A percentile compares a stretch with the other conserved stretches of the same genome.
phyloP scores from a whole-genome alignment of 2,329 filamentous ascomycete species.

The Talaromyces amestolkiae region DNA sequence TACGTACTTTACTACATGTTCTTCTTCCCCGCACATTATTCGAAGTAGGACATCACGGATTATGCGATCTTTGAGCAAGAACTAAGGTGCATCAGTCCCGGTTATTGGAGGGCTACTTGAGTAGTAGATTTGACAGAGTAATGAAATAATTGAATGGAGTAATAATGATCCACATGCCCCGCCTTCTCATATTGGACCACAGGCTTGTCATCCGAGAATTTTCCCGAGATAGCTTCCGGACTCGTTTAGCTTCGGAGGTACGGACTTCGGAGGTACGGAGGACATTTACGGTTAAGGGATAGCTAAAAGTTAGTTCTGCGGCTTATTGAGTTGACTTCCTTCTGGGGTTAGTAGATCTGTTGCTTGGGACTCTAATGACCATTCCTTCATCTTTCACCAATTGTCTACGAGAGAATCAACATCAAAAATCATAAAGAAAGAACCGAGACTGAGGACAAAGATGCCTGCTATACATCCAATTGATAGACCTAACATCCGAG shows the following conservation, averaged over 20 bases:
- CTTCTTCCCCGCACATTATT: not conserved
- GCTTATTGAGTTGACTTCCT: not conserved
- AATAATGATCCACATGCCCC: not conserved
- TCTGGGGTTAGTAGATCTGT: not conserved
- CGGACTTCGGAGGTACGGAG: no score
- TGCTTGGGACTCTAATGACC: not conserved
- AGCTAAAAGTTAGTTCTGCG: not conserved
- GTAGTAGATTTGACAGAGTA: not conserved
- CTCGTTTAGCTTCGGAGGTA: not conserved
- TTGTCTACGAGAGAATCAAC: not conserved
- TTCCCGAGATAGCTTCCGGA: slow-evolving; percentile 5
- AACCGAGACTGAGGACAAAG: not conserved
- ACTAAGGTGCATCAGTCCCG: not conserved
- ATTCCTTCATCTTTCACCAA: not conserved
- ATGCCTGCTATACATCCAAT: slow-evolving; percentile 18
- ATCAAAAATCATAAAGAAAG: not conserved
- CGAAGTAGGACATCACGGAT: not conserved
- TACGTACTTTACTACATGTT: no score
- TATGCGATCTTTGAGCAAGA: not conserved
- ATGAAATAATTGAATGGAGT: not conserved
- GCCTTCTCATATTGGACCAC: not conserved
- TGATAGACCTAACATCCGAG: slow-evolving; percentile 22
- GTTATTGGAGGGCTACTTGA: not conserved
- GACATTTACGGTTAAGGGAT: not conserved
- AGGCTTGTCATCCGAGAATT: not conserved